Base-by-base conservation (phyloP, 805 yeast genomes). In the Candida mattraensis region DNA sequence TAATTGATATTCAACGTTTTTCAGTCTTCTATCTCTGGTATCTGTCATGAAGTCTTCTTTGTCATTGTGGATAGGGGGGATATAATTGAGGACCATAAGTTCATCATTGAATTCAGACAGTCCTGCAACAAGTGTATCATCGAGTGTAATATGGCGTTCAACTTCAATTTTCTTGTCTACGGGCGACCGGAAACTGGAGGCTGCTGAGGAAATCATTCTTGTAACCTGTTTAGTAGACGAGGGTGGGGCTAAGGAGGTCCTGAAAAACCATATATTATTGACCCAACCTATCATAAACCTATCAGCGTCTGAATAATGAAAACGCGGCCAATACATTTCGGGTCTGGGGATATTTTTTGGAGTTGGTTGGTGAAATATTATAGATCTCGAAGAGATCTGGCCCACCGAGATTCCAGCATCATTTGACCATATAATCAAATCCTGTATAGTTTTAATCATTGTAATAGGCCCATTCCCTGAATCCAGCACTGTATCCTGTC, bases 271-370 rank as follows among this genome's bases (percentile, higher is more conserved):
- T 3, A 91, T 67, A 44, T 79, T 74, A 42, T 77, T 71, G 3
- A 78, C 84, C 98, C 98, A 93, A 0, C 89, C 95, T 17, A 93
- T 70, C 1, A 85, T 59, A 8, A 87, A 64, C 42, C 85, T 59
- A 52, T 82, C 83, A 2, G 70, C 61, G 48, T 81, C 94, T 0
- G 81, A 78, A 35, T 71, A 70, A 38, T 76, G 77, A 3, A 85
- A 72, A 30, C 84, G 72, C 0, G 98, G 97, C 79, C 93, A 80
- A 50, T 83, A 87, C 23, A 89, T 60, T 46, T 87, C 96, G 3
- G 94, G 80, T 15, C 89, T 66, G 4, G 68, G 80, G 49, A 62
- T 64, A 25, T 69, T 72, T 11, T 60, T 54, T 0, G 93, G 88
- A 28, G 79, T 67, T 4, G 75, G 68, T 7, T 86, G 70, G 15